Conservation (phyloP, 73 alveolate species). For the Paramecium pentaurelia region DNA sequence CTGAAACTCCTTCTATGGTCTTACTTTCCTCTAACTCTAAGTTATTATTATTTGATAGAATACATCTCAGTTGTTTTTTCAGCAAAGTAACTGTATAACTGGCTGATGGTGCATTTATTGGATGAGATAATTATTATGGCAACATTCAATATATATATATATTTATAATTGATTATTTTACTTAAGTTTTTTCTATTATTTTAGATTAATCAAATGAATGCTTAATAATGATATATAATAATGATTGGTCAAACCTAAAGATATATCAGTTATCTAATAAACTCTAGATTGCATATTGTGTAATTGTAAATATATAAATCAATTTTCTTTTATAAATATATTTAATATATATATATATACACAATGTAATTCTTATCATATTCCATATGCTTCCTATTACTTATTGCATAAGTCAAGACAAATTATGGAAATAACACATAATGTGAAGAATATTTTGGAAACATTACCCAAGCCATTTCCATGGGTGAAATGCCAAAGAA, state of each 20-base stretch:
- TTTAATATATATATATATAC: not conserved
- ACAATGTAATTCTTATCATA: not conserved
- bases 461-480: not conserved
- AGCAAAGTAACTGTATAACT: conserved; percentile 13
- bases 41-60: not conserved
- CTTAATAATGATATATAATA: too few relatives aligned
- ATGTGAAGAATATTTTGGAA: not conserved
- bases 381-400: not conserved
- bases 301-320: not conserved
- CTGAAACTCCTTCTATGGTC: conserved; percentile 67
- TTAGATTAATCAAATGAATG: not conserved
- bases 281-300: not conserved
- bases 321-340: not conserved
- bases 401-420: not conserved
- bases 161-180: not conserved
- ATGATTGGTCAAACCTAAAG: not conserved
- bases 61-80: not conserved
- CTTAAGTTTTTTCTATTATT: not conserved
- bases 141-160: not conserved
- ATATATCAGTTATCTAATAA: not conserved
- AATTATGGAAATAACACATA: not conserved
- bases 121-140: not conserved
- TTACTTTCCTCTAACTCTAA: conserved; percentile 40
- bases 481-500: not conserved
- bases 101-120: not conserved